Evolutionary conservation across 345 rosid genomes (phyloP), one percentile per base, ranked within the genome.

Genomic region (Angophora floribunda): DNA sequence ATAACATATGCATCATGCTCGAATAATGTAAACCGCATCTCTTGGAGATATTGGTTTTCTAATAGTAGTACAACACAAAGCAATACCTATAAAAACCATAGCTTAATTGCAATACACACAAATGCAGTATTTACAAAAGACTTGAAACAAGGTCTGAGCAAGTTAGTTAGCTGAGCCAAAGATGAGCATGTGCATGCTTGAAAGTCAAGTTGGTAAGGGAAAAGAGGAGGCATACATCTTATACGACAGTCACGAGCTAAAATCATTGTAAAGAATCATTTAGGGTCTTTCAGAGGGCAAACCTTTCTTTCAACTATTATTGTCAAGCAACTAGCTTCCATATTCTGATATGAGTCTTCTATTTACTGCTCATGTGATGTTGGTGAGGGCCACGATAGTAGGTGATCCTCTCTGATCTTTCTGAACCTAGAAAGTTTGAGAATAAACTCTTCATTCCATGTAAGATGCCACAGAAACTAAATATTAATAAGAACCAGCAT

Each of bases 381-480:
- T 85, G 61, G 61, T 21, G 87, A 85, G 30, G 63, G 91, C 87
- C n/a, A 78, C 86, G 85, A 86, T 84, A 41, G 90, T 80, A 51
- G 89, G 45, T 63, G 89, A 85, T 51, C 89, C 89, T 82, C 70
- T 88, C 88, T 53, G 89, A 67, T 91, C 92, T 84, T 88, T 91
- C 87, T 90, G 88, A 87, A 94, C 90, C 96, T 95, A 89, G 52
- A 82, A 45, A 55, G 59, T 14, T 53, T n/a, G 21, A 52, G 79
- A 87, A 16, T 9, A 28, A 45, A 85, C 28, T 51, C 59, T 28
- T 30, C 14, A 85, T 85, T 85, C 59, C 55, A 85, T 85, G 26
- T n/a, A 28, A 85, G 55, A 16, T 85, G 86, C 61, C 1, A 1
- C 28, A 19, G 49, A 75, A 75, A 41, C 4, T 75, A 75, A 75